Evolutionary conservation across 768 basidiomycete species (phyloP), one percentile per base, ranked within the genome.

Genomic region (Hericium alpestre): DNA sequence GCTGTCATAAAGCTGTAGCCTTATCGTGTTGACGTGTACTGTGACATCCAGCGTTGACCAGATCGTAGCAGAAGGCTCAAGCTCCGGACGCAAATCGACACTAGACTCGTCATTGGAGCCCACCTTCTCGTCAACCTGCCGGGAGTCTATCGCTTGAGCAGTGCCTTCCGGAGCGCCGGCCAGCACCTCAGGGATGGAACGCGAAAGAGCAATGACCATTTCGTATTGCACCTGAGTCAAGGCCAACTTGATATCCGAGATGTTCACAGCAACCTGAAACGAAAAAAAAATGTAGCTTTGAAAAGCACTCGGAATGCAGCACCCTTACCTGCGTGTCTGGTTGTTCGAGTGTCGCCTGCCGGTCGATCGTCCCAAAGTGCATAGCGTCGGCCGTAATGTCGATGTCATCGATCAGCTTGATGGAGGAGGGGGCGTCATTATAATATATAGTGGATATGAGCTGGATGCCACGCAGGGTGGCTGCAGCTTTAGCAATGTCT

Each of bases 371-470:
- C 50, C 73, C 74, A 6, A 72, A 77, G 69, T 95, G 91, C 23
- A 81, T 69, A 53, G 93, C 70, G 23, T 86, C 79, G 9, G 87
- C 80, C 4, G 72, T 73, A 58, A 97, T 77, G 58, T 87, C 76
- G 50, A 96, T 93, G 65, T 95, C 89, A 62, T 96, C 91, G 38
- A 99, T 87, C 63, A 99, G 91, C 70, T 90, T 93, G 57, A 98
- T 76, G 1, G 69, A 73, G 16, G 80, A 77, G 12, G 73, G 59
- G 59, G 76, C 77, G 13, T 76, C 74, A 41, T 76, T 71, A 61
- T 78, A 72, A 43, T 88, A 71, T 37, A 68, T 50, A 41, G 77
- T 80, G 18, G 93, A 94, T 13, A 86, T 76, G 27, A 98, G 78
- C 63, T 89, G 88, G 37, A 98, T 85, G 15, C 93, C 93, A 41